Percentiles rank a stretch among this genome's conserved stretches.
These are phyloP conservation scores for Cutaneotrichosporon sp. DNA, from an alignment of 1,284 basidiomycete species.

Conservation along the genomic window DNA sequence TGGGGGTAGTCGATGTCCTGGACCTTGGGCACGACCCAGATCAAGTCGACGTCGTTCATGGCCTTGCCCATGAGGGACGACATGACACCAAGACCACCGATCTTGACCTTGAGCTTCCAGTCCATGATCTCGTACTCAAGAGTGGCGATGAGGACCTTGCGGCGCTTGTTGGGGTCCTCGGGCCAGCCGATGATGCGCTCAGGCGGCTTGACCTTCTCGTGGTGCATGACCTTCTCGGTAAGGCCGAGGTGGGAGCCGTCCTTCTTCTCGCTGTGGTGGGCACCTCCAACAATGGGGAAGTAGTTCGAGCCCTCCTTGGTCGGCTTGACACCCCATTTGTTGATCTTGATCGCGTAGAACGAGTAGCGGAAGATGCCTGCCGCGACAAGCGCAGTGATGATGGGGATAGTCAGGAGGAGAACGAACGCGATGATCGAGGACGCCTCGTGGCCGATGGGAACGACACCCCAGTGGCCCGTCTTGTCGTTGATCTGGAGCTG, in stretches of 20 bases:
- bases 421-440: slow-evolving; percentile 83
- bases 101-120: slow-evolving; percentile 96
- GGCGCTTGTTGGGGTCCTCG: slow-evolving; percentile 80
- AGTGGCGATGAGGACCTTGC: slow-evolving; percentile 85
- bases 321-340: slow-evolving; percentile 80
- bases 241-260: slow-evolving; percentile 46
- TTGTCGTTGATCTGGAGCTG: slow-evolving; percentile 74
- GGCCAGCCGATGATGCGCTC: slow-evolving; percentile 85
- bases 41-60: slow-evolving; percentile 89
- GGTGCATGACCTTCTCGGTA: slow-evolving; percentile 48
- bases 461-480: slow-evolving; percentile 71
- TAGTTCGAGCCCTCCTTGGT: slow-evolving; percentile 51
- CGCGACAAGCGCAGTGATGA: slow-evolving; percentile 78
- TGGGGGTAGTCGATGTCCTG: slow-evolving; percentile 87
- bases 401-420: slow-evolving; percentile 73
- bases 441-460: slow-evolving; percentile 75
- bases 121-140: slow-evolving; percentile 94
- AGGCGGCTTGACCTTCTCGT: slow-evolving; percentile 61
- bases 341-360: slow-evolving; percentile 92
- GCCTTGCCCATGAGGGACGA: slow-evolving; percentile 93
- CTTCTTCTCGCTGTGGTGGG: slow-evolving; percentile 55
- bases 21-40: slow-evolving; percentile 92
- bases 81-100: slow-evolving; percentile 95
- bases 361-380: slow-evolving; percentile 88
- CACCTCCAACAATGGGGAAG: slow-evolving; percentile 60